Percentiles rank a stretch among this genome's conserved stretches.
Evolutionary conservation across 345 rosid species (phyloP).

Genomic region (Barbarea vulgaris): DNA sequence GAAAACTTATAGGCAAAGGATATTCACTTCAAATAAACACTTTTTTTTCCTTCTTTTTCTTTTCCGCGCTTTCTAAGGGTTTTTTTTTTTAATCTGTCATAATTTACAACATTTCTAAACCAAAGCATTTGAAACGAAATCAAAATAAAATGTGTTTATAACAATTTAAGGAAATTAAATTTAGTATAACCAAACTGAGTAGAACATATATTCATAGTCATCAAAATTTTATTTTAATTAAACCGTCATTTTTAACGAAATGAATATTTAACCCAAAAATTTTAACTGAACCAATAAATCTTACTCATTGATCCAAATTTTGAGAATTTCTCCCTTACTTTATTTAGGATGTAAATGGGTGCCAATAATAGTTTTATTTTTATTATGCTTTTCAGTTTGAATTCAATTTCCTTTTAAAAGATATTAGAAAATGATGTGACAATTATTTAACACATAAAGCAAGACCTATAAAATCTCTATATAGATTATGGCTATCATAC

Average conservation of each 20-base stretch:
- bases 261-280: too few species aligned
- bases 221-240: too few species aligned
- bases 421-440: background rate
- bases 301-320: background rate
- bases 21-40: too few species aligned
- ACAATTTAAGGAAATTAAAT: too few species aligned
- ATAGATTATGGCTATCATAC: conserved; percentile 22
- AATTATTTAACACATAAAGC: conserved; percentile 24
- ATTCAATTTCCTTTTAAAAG: background rate
- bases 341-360: background rate
- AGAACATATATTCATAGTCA: too few species aligned
- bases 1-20: too few species aligned
- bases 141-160: background rate
- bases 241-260: too few species aligned
- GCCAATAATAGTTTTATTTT: background rate
- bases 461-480: conserved; percentile 26
- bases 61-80: too few species aligned
- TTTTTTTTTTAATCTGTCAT: too few species aligned
- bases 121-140: too few species aligned
- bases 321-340: background rate
- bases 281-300: background rate
- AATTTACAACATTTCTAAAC: too few species aligned
- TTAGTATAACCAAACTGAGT: background rate
- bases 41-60: too few species aligned
- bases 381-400: background rate